These are phyloP conservation scores for Dactylella cylindrospora DNA, from an alignment of 2,329 filamentous ascomycete genomes.

Conservation along the genomic window DNA sequence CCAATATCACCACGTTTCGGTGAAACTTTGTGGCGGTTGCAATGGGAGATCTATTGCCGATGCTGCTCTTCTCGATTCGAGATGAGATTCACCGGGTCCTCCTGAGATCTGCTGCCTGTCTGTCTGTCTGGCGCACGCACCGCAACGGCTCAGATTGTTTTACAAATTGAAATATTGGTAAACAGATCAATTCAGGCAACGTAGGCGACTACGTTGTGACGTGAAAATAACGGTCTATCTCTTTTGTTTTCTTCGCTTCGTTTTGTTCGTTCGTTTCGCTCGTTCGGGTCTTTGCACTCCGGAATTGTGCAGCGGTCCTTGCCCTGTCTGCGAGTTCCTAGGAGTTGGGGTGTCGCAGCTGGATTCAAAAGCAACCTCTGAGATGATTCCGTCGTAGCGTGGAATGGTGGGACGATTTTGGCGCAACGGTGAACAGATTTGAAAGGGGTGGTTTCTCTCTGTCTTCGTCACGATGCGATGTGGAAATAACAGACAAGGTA, in stretches of 20 bases:
- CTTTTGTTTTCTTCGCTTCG: no score
- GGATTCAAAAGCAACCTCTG: slow-evolving; percentile 1
- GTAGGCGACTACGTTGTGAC: slow-evolving; percentile 17
- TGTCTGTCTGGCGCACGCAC: no score
- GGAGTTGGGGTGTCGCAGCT: background rate
- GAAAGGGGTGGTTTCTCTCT: background rate
- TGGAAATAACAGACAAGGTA: background rate
- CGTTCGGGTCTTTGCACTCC: no score
- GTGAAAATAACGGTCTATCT: slow-evolving; percentile 14
- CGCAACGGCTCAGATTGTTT: slow-evolving; percentile 12
- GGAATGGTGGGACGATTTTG: slow-evolving; percentile 30
- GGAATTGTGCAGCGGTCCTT: slow-evolving; percentile 16
- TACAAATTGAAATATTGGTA: slow-evolving; percentile 7
- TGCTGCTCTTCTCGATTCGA: no score
- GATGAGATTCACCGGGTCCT: no score
- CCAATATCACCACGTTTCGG: no score
- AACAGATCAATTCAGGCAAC: slow-evolving; percentile 29
- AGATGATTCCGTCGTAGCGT: slow-evolving; percentile 25
- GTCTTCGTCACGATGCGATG: slow-evolving; percentile 1
- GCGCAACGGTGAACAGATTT: slow-evolving; percentile 1
- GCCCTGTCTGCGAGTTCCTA: no score
- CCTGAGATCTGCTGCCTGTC: no score
- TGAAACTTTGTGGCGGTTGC: no score
- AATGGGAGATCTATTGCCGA: no score
- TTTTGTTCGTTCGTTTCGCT: no score